phyloP scores from a whole-genome alignment of 163 green algal genomes.

The Coccomyxa subellipsoidea region DNA sequence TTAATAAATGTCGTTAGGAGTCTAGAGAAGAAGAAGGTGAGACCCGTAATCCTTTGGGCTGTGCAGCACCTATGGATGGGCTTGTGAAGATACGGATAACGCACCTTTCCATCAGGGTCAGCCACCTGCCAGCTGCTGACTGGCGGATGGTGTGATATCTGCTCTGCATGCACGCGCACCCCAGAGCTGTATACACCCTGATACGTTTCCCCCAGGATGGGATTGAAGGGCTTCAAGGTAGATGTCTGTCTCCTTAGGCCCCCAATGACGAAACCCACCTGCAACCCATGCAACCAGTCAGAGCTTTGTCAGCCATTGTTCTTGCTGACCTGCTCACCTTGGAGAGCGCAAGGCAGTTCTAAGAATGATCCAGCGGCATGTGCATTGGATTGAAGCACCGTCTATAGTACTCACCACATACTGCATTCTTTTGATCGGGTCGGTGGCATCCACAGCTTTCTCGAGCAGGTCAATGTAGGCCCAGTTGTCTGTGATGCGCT shows the following conservation, averaged over 20 bases:
- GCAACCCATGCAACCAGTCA: background rate
- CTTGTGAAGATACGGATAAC: too few relatives aligned
- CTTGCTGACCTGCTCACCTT: too few relatives aligned
- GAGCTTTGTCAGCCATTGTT: too few relatives aligned
- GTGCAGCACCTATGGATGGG: too few relatives aligned
- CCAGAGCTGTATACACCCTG: slow-evolving; percentile 63
- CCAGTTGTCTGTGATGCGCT: slow-evolving; percentile 85
- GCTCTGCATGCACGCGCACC: slow-evolving; percentile 69
- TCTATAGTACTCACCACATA: slow-evolving; percentile 10
- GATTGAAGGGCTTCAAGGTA: slow-evolving; percentile 84
- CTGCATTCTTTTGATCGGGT: slow-evolving; percentile 41
- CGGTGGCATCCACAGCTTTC: slow-evolving; percentile 6
- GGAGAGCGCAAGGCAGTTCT: too few relatives aligned
- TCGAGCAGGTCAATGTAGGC: slow-evolving; percentile 65
- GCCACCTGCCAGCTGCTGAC: slow-evolving; percentile 61
- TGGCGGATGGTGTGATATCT: slow-evolving; percentile 82
- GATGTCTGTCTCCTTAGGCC: slow-evolving; percentile 38
- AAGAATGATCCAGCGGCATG: too few relatives aligned
- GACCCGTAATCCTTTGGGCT: too few relatives aligned
- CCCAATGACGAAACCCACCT: slow-evolving; percentile 27
- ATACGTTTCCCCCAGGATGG: slow-evolving; percentile 86
- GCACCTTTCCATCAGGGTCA: slow-evolving; percentile 41
- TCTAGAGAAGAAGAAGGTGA: too few relatives aligned
- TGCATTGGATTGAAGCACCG: too few relatives aligned
- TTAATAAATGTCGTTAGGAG: too few relatives aligned